phyloP scores from a whole-genome alignment of 2,329 filamentous ascomycete genomes.

The Colletotrichum tabaci region DNA sequence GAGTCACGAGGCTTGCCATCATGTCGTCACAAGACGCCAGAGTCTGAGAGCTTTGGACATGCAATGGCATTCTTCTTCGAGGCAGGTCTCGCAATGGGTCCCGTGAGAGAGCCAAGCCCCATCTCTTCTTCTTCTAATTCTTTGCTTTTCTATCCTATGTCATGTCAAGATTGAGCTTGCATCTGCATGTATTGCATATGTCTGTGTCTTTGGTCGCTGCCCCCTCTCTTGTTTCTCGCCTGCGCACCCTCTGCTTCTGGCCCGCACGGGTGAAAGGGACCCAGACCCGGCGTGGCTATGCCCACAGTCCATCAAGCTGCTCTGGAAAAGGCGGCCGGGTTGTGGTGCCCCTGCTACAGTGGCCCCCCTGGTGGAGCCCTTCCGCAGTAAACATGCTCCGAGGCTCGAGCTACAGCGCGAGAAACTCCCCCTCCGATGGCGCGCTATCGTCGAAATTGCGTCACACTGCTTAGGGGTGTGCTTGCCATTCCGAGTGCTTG shows the following conservation, averaged over 20 bases:
- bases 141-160: conserved; percentile 6
- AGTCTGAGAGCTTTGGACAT: conserved; percentile 12
- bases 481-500: neutral
- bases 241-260: conserved; percentile 14
- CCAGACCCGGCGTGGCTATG: conserved; percentile 42
- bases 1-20: neutral
- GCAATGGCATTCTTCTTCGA: conserved; percentile 19
- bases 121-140: conserved; percentile 24
- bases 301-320: conserved; percentile 14
- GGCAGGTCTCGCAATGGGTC: conserved; percentile 30
- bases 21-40: conserved; percentile 23
- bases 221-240: neutral
- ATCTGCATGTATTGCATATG: conserved; percentile 24
- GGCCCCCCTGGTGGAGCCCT: conserved; percentile 27
- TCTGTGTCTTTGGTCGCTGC: conserved; percentile 9
- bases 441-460: conserved; percentile 33
- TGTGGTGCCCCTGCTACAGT: conserved; percentile 27
- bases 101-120: conserved; percentile 29
- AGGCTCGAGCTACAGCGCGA: conserved; percentile 18
- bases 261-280: conserved; percentile 41
- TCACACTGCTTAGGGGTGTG: conserved; percentile 33
- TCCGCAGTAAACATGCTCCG: conserved; percentile 24
- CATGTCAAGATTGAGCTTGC: conserved; percentile 18
- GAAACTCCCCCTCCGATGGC: conserved; percentile 27
- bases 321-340: conserved; percentile 11